These are phyloP conservation scores for Ophiostoma piceae DNA, from an alignment of 2,329 filamentous ascomycete genomes.

Conservation along the genomic window DNA sequence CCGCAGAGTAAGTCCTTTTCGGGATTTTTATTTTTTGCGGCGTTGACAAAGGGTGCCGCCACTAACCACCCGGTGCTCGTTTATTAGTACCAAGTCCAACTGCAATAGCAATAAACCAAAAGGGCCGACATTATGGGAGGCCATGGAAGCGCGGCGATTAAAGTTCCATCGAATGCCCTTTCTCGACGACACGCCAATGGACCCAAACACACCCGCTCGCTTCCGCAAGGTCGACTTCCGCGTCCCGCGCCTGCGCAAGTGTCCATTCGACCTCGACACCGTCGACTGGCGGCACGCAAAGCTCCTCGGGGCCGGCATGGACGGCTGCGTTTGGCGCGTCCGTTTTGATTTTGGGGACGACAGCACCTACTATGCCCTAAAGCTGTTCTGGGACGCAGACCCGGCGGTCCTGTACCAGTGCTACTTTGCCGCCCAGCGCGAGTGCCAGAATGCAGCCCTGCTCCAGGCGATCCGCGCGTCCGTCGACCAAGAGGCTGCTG, in stretches of 20 bases:
- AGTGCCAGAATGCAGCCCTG: conserved; percentile 9
- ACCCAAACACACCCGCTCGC: conserved; percentile 15
- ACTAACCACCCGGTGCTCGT: neutral
- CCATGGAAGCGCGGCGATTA: conserved; percentile 15
- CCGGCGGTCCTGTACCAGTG: neutral
- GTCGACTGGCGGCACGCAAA: conserved; percentile 16
- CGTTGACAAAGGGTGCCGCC: neutral
- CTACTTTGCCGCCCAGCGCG: conserved; percentile 10
- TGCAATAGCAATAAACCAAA: neutral
- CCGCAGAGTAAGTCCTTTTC: neutral
- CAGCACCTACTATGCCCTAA: neutral
- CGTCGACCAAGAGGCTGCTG: conserved; percentile 3
- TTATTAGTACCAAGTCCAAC: neutral
- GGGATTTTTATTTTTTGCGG: neutral
- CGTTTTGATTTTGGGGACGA: neutral
- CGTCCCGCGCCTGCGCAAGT: conserved; percentile 17
- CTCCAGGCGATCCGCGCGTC: neutral
- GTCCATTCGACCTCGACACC: conserved; percentile 13
- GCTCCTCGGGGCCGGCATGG: conserved; percentile 16
- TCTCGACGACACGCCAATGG: conserved; percentile 16
- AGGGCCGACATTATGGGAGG: conserved; percentile 10
- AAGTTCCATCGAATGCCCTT: conserved; percentile 14
- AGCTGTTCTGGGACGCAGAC: conserved; percentile 10
- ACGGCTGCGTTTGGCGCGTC: conserved; percentile 10
- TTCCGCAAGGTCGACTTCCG: conserved; percentile 4